phyloP scores from a whole-genome alignment of 495 filamentous ascomycete genomes.

The Podospora fimiseda region DNA sequence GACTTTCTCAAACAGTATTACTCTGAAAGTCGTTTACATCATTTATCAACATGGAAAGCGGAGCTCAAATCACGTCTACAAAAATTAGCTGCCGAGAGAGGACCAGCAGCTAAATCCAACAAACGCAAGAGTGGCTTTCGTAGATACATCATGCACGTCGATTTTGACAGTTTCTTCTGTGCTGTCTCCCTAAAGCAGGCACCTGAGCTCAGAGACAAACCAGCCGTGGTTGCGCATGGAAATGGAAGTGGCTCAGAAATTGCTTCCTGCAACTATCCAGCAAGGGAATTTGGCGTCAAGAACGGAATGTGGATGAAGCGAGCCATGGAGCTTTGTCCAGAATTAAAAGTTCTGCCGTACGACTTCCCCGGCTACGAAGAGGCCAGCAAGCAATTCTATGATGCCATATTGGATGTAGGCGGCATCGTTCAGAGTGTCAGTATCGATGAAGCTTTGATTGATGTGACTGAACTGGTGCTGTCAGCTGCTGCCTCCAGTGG shows the following conservation, averaged over 20 bases:
- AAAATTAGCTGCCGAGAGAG: conserved; percentile 59
- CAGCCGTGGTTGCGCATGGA: conserved; percentile 84
- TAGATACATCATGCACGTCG: conserved; percentile 87
- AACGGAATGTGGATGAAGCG: conserved; percentile 99
- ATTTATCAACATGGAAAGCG: conserved; percentile 92
- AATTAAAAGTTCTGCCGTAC: conserved; percentile 80
- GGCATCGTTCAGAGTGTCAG: conserved; percentile 92
- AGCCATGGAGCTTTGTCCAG: conserved; percentile 74
- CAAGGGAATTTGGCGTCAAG: conserved; percentile 76
- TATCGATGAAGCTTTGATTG: conserved; percentile 86
- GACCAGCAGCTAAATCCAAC: conserved; percentile 29
- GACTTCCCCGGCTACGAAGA: conserved; percentile 94
- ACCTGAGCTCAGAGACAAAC: conserved; percentile 72
- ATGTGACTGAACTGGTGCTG: conserved; percentile 63
- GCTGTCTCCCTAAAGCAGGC: conserved; percentile 75
- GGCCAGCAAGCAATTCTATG: conserved; percentile 82
- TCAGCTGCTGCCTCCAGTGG: conserved; percentile 62
- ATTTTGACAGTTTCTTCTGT: conserved; percentile 97
- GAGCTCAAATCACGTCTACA: conserved; percentile 84
- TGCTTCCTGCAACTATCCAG: conserved; percentile 93
- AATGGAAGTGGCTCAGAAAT: conserved; percentile 84
- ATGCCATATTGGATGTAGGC: conserved; percentile 68
- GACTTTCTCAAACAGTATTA: conserved; percentile 93
- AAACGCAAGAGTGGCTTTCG: conserved; percentile 52
- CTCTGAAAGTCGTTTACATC: conserved; percentile 85